Conservation (phyloP, 1,139 yeast genomes). For the Diutina sp. region DNA sequence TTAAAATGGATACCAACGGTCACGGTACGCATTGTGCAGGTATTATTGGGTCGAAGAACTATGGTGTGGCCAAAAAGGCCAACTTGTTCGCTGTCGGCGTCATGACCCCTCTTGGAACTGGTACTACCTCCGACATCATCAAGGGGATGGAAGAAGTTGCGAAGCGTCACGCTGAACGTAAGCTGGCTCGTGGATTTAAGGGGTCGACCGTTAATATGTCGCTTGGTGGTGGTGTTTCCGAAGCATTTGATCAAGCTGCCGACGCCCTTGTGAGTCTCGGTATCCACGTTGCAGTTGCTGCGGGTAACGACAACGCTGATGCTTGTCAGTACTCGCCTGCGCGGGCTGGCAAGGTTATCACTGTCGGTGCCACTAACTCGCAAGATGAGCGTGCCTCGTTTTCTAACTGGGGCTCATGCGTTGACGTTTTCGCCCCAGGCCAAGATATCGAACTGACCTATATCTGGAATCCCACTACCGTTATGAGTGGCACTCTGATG, state of each 20-base stretch:
- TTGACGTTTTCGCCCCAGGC: constrained; percentile 34
- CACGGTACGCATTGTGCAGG: constrained; percentile 39
- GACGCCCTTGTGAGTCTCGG: constrained; percentile 31
- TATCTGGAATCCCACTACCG: constrained; percentile 22
- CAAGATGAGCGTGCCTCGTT: constrained; percentile 26
- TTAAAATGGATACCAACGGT: constrained; percentile 23
- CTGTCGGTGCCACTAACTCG: constrained; percentile 30
- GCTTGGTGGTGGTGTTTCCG: constrained; percentile 28
- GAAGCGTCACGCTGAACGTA: constrained; percentile 20
- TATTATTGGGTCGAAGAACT: constrained; percentile 27
- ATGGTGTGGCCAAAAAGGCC: constrained; percentile 31
- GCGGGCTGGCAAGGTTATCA: constrained; percentile 26
- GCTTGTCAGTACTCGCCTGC: constrained; percentile 34
- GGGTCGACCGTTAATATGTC: constrained; percentile 34
- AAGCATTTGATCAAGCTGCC: constrained; percentile 29
- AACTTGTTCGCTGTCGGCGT: constrained; percentile 30
- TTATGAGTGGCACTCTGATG: constrained; percentile 32
- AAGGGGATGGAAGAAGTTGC: constrained; percentile 32
- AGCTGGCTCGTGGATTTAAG: constrained; percentile 19
- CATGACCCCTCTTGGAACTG: constrained; percentile 27
- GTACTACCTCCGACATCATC: constrained; percentile 28
- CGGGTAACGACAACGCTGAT: constrained; percentile 31
- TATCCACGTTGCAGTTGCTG: constrained; percentile 31
- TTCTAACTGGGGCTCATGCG: constrained; percentile 33
- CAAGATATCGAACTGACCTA: constrained; percentile 27